Base-by-base conservation (phyloP, 2,329 filamentous ascomycete species). In the Paraconiothyrium sp. region DNA sequence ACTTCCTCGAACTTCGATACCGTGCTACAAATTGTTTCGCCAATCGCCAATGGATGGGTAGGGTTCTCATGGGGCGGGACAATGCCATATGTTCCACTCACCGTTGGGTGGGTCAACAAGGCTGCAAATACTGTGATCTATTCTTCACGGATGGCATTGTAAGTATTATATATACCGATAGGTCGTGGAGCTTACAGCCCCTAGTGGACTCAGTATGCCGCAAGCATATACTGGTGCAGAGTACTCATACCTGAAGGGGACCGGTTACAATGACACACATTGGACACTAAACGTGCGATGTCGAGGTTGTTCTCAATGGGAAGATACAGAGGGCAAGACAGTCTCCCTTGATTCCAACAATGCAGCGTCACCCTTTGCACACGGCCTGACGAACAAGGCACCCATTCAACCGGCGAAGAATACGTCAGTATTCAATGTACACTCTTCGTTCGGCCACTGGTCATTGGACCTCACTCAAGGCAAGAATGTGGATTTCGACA, bases 21-120 rank as follows among this genome's bases (percentile, higher is more conserved):
- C 11, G 78, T 83, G 5, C 43, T 83, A 24, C 82, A 84, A 65
- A 78, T 84, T 48, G 72, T 79, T 3, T 78, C 81, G 0, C 82
- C 82, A 14, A 72, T 72, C n/a, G 68, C 72, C 2, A 77, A 83
- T 49, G 83, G 82, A 58, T 85, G 83, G 83, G 79, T 80, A 9
- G 83, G 82, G 2, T 72, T 84, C 24, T 79, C 83, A 14, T 84
- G 83, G 83, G 83, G 82, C n/a, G 83, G 82, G 4, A 77, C 78
- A 37, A 84, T 84, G 83, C 78, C 80, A 1, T 82, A 83, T 69
- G 81, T 81, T 61, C 83, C 83, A 1, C 72, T 85, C 1, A 78
- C 81, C 4, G 69, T 85, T 32, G 79, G 76, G 4, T 84, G 83
- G 83, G 67, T 75, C 41, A 83, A 81, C 65, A 81, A 78, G 27